Evolutionary conservation across 2,329 filamentous ascomycete species (phyloP), one percentile per base, ranked within the genome.

Genomic region (Microdochium paspali): DNA sequence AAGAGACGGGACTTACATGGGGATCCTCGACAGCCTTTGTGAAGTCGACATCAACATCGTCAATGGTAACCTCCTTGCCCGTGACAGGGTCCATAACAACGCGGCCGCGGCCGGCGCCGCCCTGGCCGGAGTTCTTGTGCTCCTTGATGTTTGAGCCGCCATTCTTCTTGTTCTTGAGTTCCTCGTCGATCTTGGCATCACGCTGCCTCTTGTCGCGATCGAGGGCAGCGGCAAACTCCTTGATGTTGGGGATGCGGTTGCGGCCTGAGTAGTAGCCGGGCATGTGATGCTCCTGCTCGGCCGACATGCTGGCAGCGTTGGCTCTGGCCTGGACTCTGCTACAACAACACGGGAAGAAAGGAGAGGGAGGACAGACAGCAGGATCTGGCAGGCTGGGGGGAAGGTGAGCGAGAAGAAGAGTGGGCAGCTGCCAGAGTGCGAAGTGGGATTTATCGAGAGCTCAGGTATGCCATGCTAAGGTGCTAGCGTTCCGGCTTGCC

Each of bases 221-320:
- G 30, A 96, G 74, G 53, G 78, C 78, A 46, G 87, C 77, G 54
- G 95, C 76, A 54, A 95, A 94, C 63, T 91, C 79, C 61, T 85
- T 82, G 54, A 96, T 85, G 48, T 89, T 95, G 6, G 91, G 91
- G 46, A 97, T 82, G 23, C 87, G 86, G 64, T 95, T 95, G 50
- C 66, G 67, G 46, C 84, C 89, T 25, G 87, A 91, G 72, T 94
- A 96, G 62, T 90, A 85, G 5, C 56, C 58, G 6, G 58, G 59
- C n/a, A 46, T 49, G 10, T 53, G 49, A 13, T 61, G 59, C 24
- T 63, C 46, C 44, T 60, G 47, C 39, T 61, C 56, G 9, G 54
- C 53, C 20, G 59, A 56, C 60, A 63, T 63, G 28, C 39, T 35
- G 49, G 44, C 42, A 53, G 30, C 25, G 20, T 39, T n/a, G 18